Evolutionary conservation across 352 stramenopile species (phyloP).

Genomic region (Phytophthora idaei): DNA sequence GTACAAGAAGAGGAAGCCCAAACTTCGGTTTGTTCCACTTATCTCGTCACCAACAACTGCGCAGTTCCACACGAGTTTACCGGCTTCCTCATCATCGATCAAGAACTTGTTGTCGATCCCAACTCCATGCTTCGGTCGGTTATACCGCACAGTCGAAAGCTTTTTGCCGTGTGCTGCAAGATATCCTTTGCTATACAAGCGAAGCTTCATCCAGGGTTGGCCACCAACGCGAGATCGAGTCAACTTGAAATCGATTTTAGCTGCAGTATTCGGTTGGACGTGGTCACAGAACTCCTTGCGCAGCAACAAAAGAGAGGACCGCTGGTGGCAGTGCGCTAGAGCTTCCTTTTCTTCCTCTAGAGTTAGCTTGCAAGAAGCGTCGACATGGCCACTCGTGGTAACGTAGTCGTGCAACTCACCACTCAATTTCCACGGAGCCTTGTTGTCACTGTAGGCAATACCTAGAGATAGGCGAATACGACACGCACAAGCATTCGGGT

Average conservation of each 20-base stretch:
- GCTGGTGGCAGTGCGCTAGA: constrained; percentile 73
- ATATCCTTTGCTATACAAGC: constrained; percentile 77
- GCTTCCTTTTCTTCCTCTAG: constrained; percentile 95
- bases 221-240: constrained; percentile 76
- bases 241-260: constrained; percentile 66
- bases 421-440: constrained; percentile 88
- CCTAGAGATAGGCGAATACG: constrained; percentile 89
- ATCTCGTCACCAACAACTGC: constrained; percentile 83
- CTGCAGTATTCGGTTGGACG: constrained; percentile 23
- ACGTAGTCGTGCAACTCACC: constrained; percentile 90
- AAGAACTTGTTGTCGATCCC: constrained; percentile 67
- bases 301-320: constrained; percentile 66
- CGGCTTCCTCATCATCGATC: constrained; percentile 78
- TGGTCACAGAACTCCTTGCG: constrained; percentile 78
- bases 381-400: constrained; percentile 90
- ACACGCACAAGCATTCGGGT: constrained; percentile 96
- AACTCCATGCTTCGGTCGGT: constrained; percentile 67
- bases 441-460: constrained; percentile 91
- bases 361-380: constrained; percentile 93
- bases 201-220: constrained; percentile 86
- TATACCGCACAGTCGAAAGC: constrained; percentile 83
- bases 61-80: constrained; percentile 87
- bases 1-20: constrained; percentile 86
- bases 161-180: constrained; percentile 80
- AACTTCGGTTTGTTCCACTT: constrained; percentile 75